Evolutionary conservation across 176 grass and related monocot genomes (phyloP), one percentile per base, ranked within the genome.

Genomic region (Raddia distichophylla): DNA sequence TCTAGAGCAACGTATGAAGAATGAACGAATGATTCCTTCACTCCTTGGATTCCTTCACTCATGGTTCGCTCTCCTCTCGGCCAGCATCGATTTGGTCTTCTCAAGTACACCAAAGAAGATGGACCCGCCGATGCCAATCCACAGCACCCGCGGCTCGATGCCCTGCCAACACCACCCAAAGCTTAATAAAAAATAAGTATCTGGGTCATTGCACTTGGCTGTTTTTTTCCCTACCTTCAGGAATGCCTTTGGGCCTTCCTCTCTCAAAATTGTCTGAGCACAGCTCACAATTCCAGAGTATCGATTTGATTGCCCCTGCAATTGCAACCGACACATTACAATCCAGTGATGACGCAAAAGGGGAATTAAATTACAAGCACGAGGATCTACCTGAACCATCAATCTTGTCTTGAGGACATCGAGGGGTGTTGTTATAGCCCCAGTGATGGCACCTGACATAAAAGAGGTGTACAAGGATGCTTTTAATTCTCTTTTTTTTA

Each of bases 371-470:
- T 54, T 64, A 45, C 2, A 90, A 79, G 16, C 18, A 49, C 50
- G 18, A 64, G 12, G 40, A 61, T 49, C 48, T 63, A 98, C 96
- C 96, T 98, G 90, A 93, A 98, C 55, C 96, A 98, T 98, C 80
- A 95, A 74, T 84, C 96, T 90, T 55, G 96, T 99, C 73, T 99
- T 99, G 89, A 99, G 69, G 5, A 99, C 96, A 83, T 95, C 96
- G 32, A 99, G 90, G 5, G 96, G 93, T 17, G 93, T 99, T 51
- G 93, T 98, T 80, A 98, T 86, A 77, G 96, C 93, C 72, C 93
- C 96, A 65, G 96, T 98, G 81, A 98, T 83, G 56, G 96, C 92
- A 56, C 96, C 96, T 98, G 77, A 58, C 7, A 37, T 27, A 62
- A 58, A 79, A 10, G 37, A 7, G 54, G 17, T 15, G 59, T 44